These are phyloP conservation scores for Strobilomyces echinocephalus DNA, from an alignment of 768 basidiomycete species.

Conservation along the genomic window DNA sequence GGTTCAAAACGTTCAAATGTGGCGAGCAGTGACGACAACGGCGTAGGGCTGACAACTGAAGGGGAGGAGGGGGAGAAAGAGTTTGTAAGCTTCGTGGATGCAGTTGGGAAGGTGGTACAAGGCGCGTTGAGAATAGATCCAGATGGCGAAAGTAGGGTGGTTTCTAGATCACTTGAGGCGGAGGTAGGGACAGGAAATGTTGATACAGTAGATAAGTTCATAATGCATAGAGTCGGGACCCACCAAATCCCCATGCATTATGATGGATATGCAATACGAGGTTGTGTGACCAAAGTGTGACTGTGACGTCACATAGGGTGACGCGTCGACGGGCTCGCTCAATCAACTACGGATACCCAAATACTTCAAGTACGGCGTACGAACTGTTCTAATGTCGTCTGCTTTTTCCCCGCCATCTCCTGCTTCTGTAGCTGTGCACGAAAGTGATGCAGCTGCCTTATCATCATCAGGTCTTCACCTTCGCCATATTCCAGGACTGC, in stretches of 20 bases:
- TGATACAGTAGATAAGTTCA: neutral
- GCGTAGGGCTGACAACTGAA: no score
- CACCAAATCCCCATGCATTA: neutral
- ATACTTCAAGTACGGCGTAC: neutral
- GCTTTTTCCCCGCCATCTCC: neutral
- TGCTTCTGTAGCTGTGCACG: neutral
- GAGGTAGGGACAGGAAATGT: no score
- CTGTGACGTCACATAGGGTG: neutral
- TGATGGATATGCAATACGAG: neutral
- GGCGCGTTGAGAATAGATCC: no score
- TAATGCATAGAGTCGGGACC: neutral
- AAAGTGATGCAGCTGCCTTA: neutral
- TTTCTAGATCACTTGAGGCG: no score
- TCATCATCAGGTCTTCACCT: neutral
- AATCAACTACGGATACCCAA: no score
- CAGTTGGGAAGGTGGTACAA: no score
- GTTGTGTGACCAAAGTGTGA: neutral
- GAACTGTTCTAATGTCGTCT: neutral
- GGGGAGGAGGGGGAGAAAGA: no score
- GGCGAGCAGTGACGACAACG: no score
- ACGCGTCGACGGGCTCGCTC: no score
- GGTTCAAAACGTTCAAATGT: no score
- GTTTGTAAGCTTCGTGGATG: no score
- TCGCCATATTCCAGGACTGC: neutral
- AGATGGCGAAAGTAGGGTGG: no score